Evolutionary conservation across 2,329 filamentous ascomycete species (phyloP), one percentile per base, ranked within the genome.

Genomic region (Mycosphaerella arachidis): DNA sequence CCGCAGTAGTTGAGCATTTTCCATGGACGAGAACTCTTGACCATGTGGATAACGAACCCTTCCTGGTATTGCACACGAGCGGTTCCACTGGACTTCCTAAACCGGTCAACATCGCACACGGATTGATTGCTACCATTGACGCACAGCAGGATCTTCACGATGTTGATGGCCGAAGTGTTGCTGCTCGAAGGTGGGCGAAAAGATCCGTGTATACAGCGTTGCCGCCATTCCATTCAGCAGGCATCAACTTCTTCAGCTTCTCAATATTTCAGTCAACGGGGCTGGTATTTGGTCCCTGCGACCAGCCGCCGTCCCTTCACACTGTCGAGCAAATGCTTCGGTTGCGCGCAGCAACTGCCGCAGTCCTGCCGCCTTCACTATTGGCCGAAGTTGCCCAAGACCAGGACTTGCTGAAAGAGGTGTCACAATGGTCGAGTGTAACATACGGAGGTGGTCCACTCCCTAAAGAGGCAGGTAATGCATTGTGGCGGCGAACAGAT

Each of bases 71-170:
- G 1, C 63, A 65, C 48, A 65, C 63, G 3, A 56, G 53, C 5
- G 63, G 63, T 4, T 59, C 56, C n/a, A 65, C 61, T 29, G 63
- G 61, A 1, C 35, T 48, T 10, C 63, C 61, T 1, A 65, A 65
- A 40, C 35, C 53, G 0, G 52, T 65, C 13, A 12, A 29, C 8
- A 35, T 57, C 16, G 55, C 24, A 12, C 61, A 65, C 40, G 58
- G 46, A 5, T 43, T 56, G 5, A 48, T 57, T 12, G 45, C 43
- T 1, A 56, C 57, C 10, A 56, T 59, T 10, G 53, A 59, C 40
- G 57, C 57, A 8, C 60, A 61, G 30, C 55, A 64, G 30, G 27
- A 56, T 7, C 43, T 64, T 7, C 55, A 54, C 20, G 52, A 58
- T 12, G 35, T 63, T 1, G 50, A 57, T 18, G 57, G 58, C 1